Conservation (phyloP, 140 eudicot genomes). For the Bidens hawaiensis region DNA sequence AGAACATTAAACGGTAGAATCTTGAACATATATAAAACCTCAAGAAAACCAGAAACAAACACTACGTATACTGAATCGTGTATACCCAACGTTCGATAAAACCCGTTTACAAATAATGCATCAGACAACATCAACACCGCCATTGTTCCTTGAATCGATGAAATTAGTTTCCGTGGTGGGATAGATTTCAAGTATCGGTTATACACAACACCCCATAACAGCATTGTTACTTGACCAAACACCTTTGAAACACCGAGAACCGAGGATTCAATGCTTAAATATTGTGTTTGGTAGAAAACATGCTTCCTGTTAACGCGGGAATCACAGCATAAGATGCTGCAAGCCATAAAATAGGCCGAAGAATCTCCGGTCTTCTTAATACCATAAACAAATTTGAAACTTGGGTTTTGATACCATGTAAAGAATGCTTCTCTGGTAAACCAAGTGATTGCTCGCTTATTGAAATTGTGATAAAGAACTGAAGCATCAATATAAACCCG, state of each 20-base stretch:
- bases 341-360: conserved; percentile 56
- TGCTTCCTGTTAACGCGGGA: conserved; percentile 73
- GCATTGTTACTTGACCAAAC: conserved; percentile 70
- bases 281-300: conserved; percentile 90
- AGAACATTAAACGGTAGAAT: conserved; percentile 66
- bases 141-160: conserved; percentile 51
- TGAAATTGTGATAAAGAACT: conserved; percentile 51
- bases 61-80: conserved; percentile 49
- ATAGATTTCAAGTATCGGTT: conserved; percentile 46
- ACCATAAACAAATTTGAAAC: conserved; percentile 47
- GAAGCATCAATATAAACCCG: conserved; percentile 52
- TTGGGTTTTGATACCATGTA: conserved; percentile 44
- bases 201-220: conserved; percentile 65
- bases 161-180: conserved; percentile 54
- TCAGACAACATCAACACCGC: conserved; percentile 69
- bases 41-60: conserved; percentile 58
- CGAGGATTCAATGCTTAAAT: conserved; percentile 51
- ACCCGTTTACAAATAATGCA: conserved; percentile 55
- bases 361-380: conserved; percentile 55
- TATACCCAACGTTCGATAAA: conserved; percentile 47
- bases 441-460: conserved; percentile 50
- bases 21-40: conserved; percentile 59
- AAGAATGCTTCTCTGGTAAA: conserved; percentile 51
- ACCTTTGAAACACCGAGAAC: conserved; percentile 76
- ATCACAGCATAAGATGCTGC: conserved; percentile 63